Evolutionary conservation across 2,329 filamentous ascomycete species (phyloP).

Genomic region (Trichoderma guizhouense): DNA sequence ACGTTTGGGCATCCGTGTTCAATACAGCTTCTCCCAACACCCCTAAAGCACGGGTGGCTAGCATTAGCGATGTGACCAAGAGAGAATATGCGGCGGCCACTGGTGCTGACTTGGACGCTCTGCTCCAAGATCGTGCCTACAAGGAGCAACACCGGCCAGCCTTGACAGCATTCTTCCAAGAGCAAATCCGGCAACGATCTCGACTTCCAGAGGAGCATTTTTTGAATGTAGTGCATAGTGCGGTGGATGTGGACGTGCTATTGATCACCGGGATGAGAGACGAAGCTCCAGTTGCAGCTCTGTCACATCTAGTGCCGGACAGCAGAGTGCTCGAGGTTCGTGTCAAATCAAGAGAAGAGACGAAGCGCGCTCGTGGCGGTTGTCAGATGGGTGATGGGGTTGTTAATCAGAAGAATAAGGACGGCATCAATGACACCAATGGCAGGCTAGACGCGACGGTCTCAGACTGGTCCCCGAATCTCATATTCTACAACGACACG

Average conservation of each 20-base stretch:
- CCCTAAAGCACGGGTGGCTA: constrained; percentile 41
- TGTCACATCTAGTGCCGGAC: constrained; percentile 53
- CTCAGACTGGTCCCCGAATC: constrained; percentile 37
- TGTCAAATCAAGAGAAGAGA: constrained; percentile 41
- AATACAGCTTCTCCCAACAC: constrained; percentile 22
- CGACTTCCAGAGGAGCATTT: constrained; percentile 51
- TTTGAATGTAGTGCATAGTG: constrained; percentile 40
- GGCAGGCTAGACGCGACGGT: constrained; percentile 9
- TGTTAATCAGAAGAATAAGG: background rate
- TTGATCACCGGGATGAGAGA: constrained; percentile 64
- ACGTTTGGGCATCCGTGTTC: constrained; percentile 47
- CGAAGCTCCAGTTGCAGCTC: constrained; percentile 50
- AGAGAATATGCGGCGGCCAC: constrained; percentile 50
- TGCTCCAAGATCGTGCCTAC: constrained; percentile 54
- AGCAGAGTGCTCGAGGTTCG: constrained; percentile 53
- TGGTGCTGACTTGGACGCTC: constrained; percentile 44
- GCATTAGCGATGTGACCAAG: constrained; percentile 59
- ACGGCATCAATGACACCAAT: background rate
- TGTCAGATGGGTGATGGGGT: background rate
- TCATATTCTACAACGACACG: constrained; percentile 52
- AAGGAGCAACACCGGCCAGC: constrained; percentile 57
- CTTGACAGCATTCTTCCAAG: constrained; percentile 50
- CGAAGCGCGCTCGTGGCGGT: constrained; percentile 36
- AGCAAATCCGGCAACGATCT: constrained; percentile 42
- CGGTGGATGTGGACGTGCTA: constrained; percentile 49